phyloP scores from a whole-genome alignment of 2,329 filamentous ascomycete genomes.

The Paradendryphiella salina region DNA sequence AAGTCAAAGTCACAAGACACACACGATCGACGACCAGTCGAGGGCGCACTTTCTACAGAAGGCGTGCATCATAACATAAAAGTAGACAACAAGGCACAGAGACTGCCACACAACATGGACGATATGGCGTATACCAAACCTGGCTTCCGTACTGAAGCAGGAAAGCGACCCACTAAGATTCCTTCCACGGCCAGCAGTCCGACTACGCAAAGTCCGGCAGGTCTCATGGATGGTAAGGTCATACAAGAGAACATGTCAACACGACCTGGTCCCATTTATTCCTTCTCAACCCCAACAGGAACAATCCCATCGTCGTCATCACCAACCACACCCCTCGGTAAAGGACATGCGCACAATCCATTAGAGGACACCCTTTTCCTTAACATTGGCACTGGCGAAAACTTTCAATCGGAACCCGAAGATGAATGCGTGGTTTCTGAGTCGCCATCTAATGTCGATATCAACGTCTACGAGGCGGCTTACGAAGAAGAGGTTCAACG shows the following conservation, averaged over 20 bases:
- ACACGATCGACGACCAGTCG: constrained; percentile 55
- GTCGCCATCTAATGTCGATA: constrained; percentile 80
- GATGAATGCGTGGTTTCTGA: constrained; percentile 68
- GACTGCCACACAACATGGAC: constrained; percentile 24
- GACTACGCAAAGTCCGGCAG: constrained; percentile 18
- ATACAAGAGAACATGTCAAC: constrained; percentile 40
- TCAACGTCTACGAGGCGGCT: constrained; percentile 85
- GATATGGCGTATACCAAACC: constrained; percentile 28
- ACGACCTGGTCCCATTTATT: constrained; percentile 33
- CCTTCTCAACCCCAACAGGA: constrained; percentile 24
- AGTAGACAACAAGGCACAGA: constrained; percentile 38
- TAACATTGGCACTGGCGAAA: constrained; percentile 70
- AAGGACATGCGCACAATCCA: constrained; percentile 66
- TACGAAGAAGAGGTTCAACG: constrained; percentile 80
- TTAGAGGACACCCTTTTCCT: constrained; percentile 70
- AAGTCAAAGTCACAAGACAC: constrained; percentile 57
- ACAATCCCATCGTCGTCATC: constrained; percentile 16
- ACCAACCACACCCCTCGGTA: constrained; percentile 41
- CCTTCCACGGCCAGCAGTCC: constrained; percentile 24
- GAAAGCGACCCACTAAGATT: constrained; percentile 12
- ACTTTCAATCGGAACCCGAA: constrained; percentile 45
- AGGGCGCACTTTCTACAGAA: constrained; percentile 56
- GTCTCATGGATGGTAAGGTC: constrained; percentile 29
- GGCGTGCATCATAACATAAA: constrained; percentile 57
- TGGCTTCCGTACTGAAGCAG: constrained; percentile 15